Evolutionary conservation across 495 filamentous ascomycete genomes (phyloP).

Genomic region (Tuber melanosporum): DNA sequence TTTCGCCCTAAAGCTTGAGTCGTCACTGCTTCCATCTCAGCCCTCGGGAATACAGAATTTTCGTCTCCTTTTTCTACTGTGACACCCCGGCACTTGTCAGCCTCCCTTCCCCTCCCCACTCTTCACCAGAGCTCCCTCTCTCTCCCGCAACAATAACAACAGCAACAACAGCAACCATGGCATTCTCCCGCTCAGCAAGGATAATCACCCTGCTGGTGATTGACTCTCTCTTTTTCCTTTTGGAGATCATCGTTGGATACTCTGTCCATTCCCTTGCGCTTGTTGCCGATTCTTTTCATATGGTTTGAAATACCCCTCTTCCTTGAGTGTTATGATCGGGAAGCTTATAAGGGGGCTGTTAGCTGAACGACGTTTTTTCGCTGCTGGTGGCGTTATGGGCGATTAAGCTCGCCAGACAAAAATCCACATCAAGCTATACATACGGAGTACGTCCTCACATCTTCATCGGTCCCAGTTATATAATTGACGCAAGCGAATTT

Average conservation of each 20-base stretch:
- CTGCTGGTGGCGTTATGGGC: constrained; percentile 91
- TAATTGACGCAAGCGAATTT: constrained; percentile 43
- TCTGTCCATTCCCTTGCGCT: constrained; percentile 82
- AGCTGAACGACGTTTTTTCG: constrained; percentile 96
- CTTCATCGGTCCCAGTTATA: constrained; percentile 24
- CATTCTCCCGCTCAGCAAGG: constrained; percentile 82
- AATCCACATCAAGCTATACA: constrained; percentile 78
- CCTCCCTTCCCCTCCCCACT: not conserved
- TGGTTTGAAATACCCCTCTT: constrained; percentile 54
- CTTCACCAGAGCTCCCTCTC: not conserved
- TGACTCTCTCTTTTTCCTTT: constrained; percentile 78
- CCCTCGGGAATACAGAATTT: not conserved
- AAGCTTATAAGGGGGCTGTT: not conserved
- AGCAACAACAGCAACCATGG: constrained; percentile 52
- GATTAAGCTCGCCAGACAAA: constrained; percentile 74
- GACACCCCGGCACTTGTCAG: not conserved
- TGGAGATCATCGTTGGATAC: constrained; percentile 81
- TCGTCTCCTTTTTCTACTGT: not conserved
- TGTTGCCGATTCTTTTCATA: constrained; percentile 95
- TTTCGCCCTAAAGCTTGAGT: not conserved
- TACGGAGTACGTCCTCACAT: constrained; percentile 65
- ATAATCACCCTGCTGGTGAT: constrained; percentile 89
- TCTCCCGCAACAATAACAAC: not conserved
- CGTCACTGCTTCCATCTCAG: not conserved
- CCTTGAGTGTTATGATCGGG: not conserved